Evolutionary conservation across 179 eudicot genomes (phyloP), one percentile per base, ranked within the genome.

Genomic region (Drosera spatulata): DNA sequence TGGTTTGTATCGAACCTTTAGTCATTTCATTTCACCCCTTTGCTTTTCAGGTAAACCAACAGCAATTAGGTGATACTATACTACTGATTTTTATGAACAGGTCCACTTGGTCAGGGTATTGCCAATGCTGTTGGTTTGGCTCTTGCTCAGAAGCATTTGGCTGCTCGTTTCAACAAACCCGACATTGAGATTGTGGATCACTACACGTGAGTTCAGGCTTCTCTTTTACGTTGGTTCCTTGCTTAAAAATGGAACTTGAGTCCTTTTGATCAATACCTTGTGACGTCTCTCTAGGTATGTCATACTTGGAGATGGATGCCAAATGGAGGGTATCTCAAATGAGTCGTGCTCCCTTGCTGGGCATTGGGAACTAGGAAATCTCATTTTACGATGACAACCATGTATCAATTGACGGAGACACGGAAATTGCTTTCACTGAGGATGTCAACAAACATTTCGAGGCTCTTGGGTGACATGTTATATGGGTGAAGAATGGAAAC

Each of bases 81-180:
- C n/a, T n/a, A n/a, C n/a, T n/a, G n/a, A n/a, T n/a, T n/a, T 42
- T 42, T 3, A 3, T 42, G 7, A 63, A 22, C 48, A 93, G 99
- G 99, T 66, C 99, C 99, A 63, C 97, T 93, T 72, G 99, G 99
- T 63, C 99, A 93, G 65, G 99, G 99, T 74, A 69, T 89, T 83
- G 95, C 94, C 77, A 93, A 93, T 74, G 99, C 97, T 55, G 99
- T 93, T 66, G 99, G 99, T 39, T 72, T 93, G 73, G 99, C 99
- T 42, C 88, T 93, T 59, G 97, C 97, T 37, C 97, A 93, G 82
- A 89, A 79, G 80, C 99, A 93, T 77, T 81, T 93, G 83, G 96
- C 99, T 75, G 96, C 99, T 67, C 95, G 99, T 43, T 93, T 79
- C 72, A 93, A 93, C 82, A 89, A 93, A 68, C 95, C 99, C 2